Evolutionary conservation across 495 filamentous ascomycete species (phyloP).

Genomic region (Xylaria nigripes): DNA sequence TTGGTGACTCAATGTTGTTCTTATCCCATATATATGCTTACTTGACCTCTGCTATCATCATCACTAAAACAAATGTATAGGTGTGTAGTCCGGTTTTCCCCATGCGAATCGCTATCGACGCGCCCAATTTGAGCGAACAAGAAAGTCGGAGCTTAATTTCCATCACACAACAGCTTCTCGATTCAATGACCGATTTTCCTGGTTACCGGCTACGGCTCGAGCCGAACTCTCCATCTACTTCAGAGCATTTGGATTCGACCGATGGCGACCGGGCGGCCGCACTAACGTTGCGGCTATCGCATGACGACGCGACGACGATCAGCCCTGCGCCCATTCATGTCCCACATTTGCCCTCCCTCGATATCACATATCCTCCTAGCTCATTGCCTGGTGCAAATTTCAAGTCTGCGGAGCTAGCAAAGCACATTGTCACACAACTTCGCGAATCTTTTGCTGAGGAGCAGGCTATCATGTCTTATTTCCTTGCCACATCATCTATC

Average conservation of each 20-base stretch:
- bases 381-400: constrained; percentile 61
- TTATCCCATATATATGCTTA: background rate
- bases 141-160: constrained; percentile 74
- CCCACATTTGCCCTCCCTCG: constrained; percentile 60
- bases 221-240: constrained; percentile 39
- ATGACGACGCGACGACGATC: constrained; percentile 46
- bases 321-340: constrained; percentile 49
- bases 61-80: constrained; percentile 35
- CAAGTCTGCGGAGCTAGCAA: constrained; percentile 65
- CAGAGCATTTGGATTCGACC: constrained; percentile 23
- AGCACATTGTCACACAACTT: constrained; percentile 71
- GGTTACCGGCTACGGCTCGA: constrained; percentile 72
- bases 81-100: constrained; percentile 84
- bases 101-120: constrained; percentile 69
- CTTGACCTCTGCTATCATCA: background rate
- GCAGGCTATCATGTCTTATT: constrained; percentile 76
- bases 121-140: constrained; percentile 53
- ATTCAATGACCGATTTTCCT: constrained; percentile 88
- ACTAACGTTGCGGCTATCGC: constrained; percentile 60
- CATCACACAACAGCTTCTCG: constrained; percentile 80
- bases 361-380: constrained; percentile 71
- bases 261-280: constrained; percentile 29
- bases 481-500: constrained; percentile 56
- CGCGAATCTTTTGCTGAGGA: constrained; percentile 79
- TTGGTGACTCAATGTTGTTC: background rate